Conservation (phyloP, 2,329 filamentous ascomycete species). For the Pseudogymnoascus sp. region DNA sequence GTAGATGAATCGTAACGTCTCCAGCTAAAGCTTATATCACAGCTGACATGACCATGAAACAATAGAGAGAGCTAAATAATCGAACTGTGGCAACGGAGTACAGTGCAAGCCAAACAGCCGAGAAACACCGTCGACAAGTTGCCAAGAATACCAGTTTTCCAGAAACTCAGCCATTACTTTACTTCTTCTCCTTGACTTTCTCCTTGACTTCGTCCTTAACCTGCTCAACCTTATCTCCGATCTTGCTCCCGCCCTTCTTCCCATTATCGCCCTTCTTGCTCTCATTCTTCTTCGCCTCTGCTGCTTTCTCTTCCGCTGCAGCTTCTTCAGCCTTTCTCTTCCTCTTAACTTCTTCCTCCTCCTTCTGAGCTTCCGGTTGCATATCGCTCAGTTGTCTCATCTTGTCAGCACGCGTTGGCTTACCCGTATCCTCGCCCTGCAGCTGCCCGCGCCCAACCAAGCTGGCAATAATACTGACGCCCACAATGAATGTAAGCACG, state of each 20-base stretch:
- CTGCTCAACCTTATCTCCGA: background rate
- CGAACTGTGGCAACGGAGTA: background rate
- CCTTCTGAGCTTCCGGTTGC: background rate
- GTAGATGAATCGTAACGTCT: background rate
- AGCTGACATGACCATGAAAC: background rate
- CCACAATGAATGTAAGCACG: conserved; percentile 83
- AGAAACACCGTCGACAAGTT: background rate
- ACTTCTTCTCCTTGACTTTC: background rate
- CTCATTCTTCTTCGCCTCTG: background rate
- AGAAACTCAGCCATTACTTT: background rate
- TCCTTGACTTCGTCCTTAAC: background rate
- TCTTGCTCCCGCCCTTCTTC: background rate
- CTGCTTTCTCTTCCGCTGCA: background rate
- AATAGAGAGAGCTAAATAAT: background rate
- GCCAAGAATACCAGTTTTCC: background rate
- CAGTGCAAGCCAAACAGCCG: background rate
- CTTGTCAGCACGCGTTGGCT: background rate
- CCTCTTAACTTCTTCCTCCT: background rate
- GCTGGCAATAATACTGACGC: conserved; percentile 70
- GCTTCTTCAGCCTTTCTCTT: background rate
- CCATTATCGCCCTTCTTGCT: background rate
- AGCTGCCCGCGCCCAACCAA: conserved; percentile 79
- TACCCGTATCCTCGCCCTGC: background rate
- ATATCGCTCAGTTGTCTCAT: background rate
- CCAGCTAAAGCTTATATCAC: background rate